Conservation (phyloP, 148 eudicot genomes). For the Camellia granthamiana region DNA sequence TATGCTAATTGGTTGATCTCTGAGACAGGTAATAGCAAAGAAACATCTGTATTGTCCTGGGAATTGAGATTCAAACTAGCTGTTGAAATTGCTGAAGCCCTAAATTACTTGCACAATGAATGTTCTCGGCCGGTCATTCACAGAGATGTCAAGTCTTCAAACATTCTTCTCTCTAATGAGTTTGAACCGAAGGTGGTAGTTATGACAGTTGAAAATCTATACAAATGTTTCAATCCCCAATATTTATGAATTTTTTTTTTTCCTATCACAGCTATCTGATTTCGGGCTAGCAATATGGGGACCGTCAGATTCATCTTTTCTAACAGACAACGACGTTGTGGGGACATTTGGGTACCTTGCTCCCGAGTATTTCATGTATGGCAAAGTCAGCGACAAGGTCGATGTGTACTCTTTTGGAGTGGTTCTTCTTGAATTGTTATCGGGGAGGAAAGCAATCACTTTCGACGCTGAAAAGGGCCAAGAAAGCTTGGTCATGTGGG, state of each 20-base stretch:
- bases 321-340: conserved; percentile 68
- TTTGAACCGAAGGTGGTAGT: conserved; percentile 66
- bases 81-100: conserved; percentile 74
- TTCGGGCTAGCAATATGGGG: conserved; percentile 95
- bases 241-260: not conserved
- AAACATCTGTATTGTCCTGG: conserved; percentile 53
- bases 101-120: conserved; percentile 65
- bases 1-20: conserved; percentile 12
- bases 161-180: conserved; percentile 76
- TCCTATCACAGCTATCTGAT: conserved; percentile 59
- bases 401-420: conserved; percentile 95
- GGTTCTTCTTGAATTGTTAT: conserved; percentile 80
- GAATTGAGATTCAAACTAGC: conserved; percentile 70
- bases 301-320: conserved; percentile 42
- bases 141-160: conserved; percentile 92
- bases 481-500: conserved; percentile 98
- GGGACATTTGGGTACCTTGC: conserved; percentile 98
- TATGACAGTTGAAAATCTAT: not conserved
- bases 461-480: conserved; percentile 55
- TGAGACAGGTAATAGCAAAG: conserved; percentile 39
- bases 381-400: conserved; percentile 85
- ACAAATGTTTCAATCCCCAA: not conserved
- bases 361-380: conserved; percentile 98
- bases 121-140: conserved; percentile 71
- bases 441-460: conserved; percentile 74